Base-by-base conservation (phyloP, 208 protist genomes). In the Sergeia podlipaevii region DNA sequence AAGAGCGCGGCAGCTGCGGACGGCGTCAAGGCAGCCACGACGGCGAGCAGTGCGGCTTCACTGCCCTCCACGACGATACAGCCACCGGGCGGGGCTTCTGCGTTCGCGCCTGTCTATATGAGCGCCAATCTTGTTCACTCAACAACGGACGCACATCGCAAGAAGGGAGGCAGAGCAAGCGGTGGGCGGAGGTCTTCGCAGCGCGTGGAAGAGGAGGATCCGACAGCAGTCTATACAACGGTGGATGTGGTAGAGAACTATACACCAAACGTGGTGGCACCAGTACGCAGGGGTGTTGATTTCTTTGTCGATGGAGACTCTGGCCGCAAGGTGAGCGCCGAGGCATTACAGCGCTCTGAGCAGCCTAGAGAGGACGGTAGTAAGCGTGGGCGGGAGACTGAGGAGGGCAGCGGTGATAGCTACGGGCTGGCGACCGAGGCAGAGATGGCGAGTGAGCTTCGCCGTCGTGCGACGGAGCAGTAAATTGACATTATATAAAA, bases 71-170 rank as follows among this genome's bases (percentile, higher is more conserved):
- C 17, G 10, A 47, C 52, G 38, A 47, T 58, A 1, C 52, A 36
- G 24, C 39, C 52, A 13, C 52, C 52, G 7, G 29, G 33, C 33
- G 34, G 48, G 33, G 36, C 55, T 0, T 64, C 79, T 2, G 41
- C 60, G 11, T 83, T 80, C 30, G 52, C 59, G 15, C 76, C 85
- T 3, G 70, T 73, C n/a, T 90, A 77, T 51, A 86, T 93, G 60
- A 93, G 81, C 62, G 56, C 68, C 18, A 50, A 60, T 23, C 65
- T 93, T 1, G 74, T 92, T 2, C 68, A 18, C 32, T 49, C 48
- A 18, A 68, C 58, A 0, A 29, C 65, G 41, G 23, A 61, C 38
- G n/a, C n/a, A n/a, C n/a, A n/a, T n/a, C n/a, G n/a, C 41, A 46
- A 46, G 10, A 46, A 5, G 8, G 13, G 33, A 15, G 33, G 41